These are phyloP conservation scores for Polyporus tsugae DNA, from an alignment of 1,284 basidiomycete genomes.

Conservation along the genomic window DNA sequence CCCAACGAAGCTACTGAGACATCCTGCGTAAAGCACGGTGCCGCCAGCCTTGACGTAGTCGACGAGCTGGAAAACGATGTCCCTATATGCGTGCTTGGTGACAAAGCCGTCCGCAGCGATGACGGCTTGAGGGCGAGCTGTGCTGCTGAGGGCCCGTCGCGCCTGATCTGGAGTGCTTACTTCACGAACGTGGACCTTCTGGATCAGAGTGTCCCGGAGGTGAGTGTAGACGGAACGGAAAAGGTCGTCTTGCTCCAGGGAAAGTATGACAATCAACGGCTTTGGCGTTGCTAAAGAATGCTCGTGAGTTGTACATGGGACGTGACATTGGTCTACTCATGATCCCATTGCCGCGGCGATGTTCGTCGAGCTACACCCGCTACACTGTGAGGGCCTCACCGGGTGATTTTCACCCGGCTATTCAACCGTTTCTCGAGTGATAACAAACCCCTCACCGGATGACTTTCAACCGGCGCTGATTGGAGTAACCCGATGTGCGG, in stretches of 20 bases:
- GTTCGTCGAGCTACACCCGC: too few relatives aligned
- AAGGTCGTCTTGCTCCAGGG: not conserved
- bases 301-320: too few relatives aligned
- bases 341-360: too few relatives aligned
- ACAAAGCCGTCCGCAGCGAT: conserved; percentile 17
- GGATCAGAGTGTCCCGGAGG: not conserved
- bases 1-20: conserved; percentile 17
- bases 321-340: too few relatives aligned
- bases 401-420: too few relatives aligned
- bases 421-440: too few relatives aligned
- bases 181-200: not conserved
- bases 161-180: not conserved
- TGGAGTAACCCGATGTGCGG: too few relatives aligned
- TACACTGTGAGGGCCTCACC: too few relatives aligned
- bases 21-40: conserved; percentile 25
- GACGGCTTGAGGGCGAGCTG: conserved; percentile 14
- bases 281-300: not conserved
- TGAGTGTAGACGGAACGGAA: not conserved
- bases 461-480: too few relatives aligned
- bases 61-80: conserved; percentile 22
- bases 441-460: too few relatives aligned
- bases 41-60: conserved; percentile 26
- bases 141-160: conserved; percentile 17
- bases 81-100: conserved; percentile 9
- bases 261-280: not conserved